Conservation (phyloP, 2,329 filamentous ascomycete genomes). For the Elsinoe perseae region DNA sequence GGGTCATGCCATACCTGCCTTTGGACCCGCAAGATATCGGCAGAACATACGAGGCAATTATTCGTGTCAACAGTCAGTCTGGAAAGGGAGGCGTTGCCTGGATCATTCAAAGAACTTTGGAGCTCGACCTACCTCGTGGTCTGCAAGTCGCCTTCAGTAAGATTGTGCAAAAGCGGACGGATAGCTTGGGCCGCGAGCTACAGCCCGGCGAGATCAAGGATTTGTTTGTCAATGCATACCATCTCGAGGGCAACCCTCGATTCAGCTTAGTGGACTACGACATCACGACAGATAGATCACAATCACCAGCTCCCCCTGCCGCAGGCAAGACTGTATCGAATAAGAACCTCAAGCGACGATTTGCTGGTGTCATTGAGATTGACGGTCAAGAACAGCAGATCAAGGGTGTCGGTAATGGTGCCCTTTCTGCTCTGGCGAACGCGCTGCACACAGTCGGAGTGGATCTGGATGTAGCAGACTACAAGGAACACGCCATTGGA, state of each 20-base stretch:
- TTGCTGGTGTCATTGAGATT: slow-evolving; percentile 75
- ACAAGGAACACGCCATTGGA: slow-evolving; percentile 93
- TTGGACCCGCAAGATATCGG: slow-evolving; percentile 91
- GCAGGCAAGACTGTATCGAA: slow-evolving; percentile 68
- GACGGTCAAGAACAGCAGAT: slow-evolving; percentile 74
- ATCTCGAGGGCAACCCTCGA: slow-evolving; percentile 71
- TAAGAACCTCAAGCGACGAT: slow-evolving; percentile 69
- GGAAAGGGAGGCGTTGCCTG: slow-evolving; percentile 92
- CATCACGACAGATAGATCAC: slow-evolving; percentile 75
- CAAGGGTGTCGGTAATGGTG: slow-evolving; percentile 76
- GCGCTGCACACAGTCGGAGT: slow-evolving; percentile 72
- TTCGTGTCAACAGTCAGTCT: slow-evolving; percentile 92
- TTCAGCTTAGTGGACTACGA: slow-evolving; percentile 88
- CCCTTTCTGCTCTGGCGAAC: slow-evolving; percentile 79
- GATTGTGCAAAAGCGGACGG: slow-evolving; percentile 74
- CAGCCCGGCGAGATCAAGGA: slow-evolving; percentile 73
- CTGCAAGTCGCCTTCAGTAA: slow-evolving; percentile 86
- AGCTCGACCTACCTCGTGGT: slow-evolving; percentile 86
- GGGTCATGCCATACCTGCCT: slow-evolving; percentile 86
- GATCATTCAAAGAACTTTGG: slow-evolving; percentile 82
- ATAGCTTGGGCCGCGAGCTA: slow-evolving; percentile 74
- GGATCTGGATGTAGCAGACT: slow-evolving; percentile 83
- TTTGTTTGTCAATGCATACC: slow-evolving; percentile 85
- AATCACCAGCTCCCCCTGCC: slow-evolving; percentile 60
- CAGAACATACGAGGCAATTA: slow-evolving; percentile 94